These are phyloP conservation scores for Talaromyces sp. DNA, from an alignment of 2,329 filamentous ascomycete species.

Conservation along the genomic window DNA sequence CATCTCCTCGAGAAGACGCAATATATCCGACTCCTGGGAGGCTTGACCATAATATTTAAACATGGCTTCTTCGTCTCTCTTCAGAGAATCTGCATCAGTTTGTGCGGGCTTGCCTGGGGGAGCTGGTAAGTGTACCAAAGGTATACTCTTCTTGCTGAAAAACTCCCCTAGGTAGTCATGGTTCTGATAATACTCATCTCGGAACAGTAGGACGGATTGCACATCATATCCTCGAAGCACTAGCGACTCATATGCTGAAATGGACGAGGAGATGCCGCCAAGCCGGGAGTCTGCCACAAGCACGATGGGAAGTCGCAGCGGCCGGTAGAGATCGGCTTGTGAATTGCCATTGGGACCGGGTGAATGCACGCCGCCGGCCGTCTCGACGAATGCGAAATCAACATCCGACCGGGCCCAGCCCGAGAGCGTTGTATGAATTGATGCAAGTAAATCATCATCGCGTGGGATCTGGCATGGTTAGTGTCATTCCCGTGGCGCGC, in stretches of 20 bases:
- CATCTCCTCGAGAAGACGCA: constrained; percentile 55
- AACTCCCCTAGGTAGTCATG: constrained; percentile 68
- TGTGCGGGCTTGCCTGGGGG: constrained; percentile 56
- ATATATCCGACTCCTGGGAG: constrained; percentile 44
- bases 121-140: constrained; percentile 58
- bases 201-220: constrained; percentile 69
- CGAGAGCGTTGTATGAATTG: constrained; percentile 50
- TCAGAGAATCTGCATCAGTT: constrained; percentile 33
- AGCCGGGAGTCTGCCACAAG: constrained; percentile 75
- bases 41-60: constrained; percentile 62
- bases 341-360: constrained; percentile 74
- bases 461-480: constrained; percentile 48
- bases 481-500: constrained; percentile 46
- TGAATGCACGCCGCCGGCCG: constrained; percentile 79
- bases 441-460: constrained; percentile 53
- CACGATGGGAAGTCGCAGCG: constrained; percentile 71
- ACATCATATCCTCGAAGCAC: constrained; percentile 78
- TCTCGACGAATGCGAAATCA: constrained; percentile 74
- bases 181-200: constrained; percentile 68
- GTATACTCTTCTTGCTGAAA: constrained; percentile 63
- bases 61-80: constrained; percentile 62
- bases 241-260: constrained; percentile 78
- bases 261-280: constrained; percentile 78
- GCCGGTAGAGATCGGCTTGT: constrained; percentile 76
- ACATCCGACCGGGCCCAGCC: constrained; percentile 37